Base-by-base conservation (phyloP, 1,139 yeast species). In the Yamadazyma taylorii region DNA sequence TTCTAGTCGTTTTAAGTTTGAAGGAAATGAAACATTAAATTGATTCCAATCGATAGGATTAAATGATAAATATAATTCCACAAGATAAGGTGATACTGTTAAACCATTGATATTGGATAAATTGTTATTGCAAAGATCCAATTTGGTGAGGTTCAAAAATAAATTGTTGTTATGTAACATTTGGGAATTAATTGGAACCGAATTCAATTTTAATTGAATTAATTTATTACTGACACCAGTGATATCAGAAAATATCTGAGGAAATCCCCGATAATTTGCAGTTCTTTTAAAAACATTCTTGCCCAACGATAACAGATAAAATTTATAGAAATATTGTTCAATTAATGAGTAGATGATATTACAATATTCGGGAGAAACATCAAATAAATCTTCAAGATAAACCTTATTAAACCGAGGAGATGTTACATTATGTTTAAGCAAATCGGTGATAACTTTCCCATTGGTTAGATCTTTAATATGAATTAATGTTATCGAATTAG, bases 31-130 rank as follows among this genome's bases (percentile, higher is more conserved):
- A 3, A 46, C 25, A 3, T 34, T 26, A 14, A 16, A 15, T 2
- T 10, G 24, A 7, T 28, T 28, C 64, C 64, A 59, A 30, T 48
- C 45, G n/a, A 57, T 51, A 1, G 59, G 60, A 40, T 58, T 59
- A 38, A 55, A 47, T 2, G 60, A 48, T n/a, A 58, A 30, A 29
- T 43, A 44, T 19, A 59, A 38, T 15, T 37, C 38, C 14, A 34
- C 37, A 14, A 59, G 37, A 3, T 33, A 16, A 16, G 30, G 30
- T 4, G 30, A 25, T 10, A 25, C 13, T 4, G 16, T n/a, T 4
- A 25, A 4, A 7, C 13, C 17, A 25, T 25, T 25, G 10, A 25
- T 16, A 13, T 25, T 10, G 8, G 27, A 6, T 12, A 35, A 12
- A 8, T 26, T 22, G 17, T 33, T 22, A 22, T 23, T 23, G 7